A percentile compares a stretch with the other conserved stretches of the same genome.
phyloP scores from a whole-genome alignment of 768 basidiomycete genomes.

The Leccinum imitatum region DNA sequence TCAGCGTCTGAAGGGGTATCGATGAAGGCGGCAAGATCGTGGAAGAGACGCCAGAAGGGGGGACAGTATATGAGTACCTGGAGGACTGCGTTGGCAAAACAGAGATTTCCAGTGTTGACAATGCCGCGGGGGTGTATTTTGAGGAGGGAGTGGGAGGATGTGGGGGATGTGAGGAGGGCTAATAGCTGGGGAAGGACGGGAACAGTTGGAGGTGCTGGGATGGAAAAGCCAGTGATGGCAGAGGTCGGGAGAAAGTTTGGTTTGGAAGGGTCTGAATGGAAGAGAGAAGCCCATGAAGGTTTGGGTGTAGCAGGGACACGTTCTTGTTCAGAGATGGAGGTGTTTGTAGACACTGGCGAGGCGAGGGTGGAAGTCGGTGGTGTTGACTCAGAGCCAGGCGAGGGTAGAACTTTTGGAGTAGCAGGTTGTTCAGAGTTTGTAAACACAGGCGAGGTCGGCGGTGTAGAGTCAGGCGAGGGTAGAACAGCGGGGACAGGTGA shows the following conservation, averaged over 20 bases:
- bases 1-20: slow-evolving; percentile 27
- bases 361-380: slow-evolving; percentile 50
- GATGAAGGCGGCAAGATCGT: slow-evolving; percentile 61
- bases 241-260: slow-evolving; percentile 62
- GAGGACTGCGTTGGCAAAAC: slow-evolving; percentile 93
- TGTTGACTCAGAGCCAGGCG: too few species aligned
- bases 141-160: slow-evolving; percentile 23
- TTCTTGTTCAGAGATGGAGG: slow-evolving; percentile 45
- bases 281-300: slow-evolving; percentile 70
- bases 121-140: slow-evolving; percentile 73
- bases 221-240: slow-evolving; percentile 70
- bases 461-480: too few species aligned
- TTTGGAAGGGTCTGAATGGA: slow-evolving; percentile 47
- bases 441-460: too few species aligned
- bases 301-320: slow-evolving; percentile 43
- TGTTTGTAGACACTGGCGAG: slow-evolving; percentile 60
- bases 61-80: slow-evolving; percentile 87
- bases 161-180: slow-evolving; percentile 48
- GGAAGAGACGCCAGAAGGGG: slow-evolving; percentile 82
- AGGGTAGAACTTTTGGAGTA: too few species aligned
- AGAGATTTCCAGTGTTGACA: slow-evolving; percentile 95
- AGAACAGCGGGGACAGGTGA: too few species aligned
- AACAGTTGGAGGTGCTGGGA: slow-evolving; percentile 50
- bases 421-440: too few species aligned
- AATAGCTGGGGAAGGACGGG: slow-evolving; percentile 46